These are phyloP conservation scores for Calcarisporium arbuscula DNA, from an alignment of 2,329 filamentous ascomycete genomes.

Conservation along the genomic window DNA sequence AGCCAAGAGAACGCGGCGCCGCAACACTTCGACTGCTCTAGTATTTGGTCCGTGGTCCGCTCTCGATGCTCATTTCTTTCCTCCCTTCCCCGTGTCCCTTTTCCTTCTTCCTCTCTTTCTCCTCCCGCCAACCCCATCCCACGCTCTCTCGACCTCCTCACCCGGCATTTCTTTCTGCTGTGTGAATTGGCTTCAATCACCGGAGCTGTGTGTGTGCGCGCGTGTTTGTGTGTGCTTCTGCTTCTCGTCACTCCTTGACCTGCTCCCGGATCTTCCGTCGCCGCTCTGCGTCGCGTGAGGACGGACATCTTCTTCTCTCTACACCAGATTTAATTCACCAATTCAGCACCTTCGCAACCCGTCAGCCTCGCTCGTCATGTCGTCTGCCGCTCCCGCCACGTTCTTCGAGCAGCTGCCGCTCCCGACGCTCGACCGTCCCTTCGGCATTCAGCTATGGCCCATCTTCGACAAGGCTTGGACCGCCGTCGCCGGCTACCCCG, in stretches of 20 bases:
- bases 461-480: conserved; percentile 87
- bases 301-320: too few relatives aligned
- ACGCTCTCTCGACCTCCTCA: too few relatives aligned
- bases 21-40: too few relatives aligned
- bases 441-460: conserved; percentile 88
- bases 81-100: conserved; percentile 14
- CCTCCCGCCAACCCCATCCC: too few relatives aligned
- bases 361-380: conserved; percentile 24
- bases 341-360: not conserved
- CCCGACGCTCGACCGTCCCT: conserved; percentile 85
- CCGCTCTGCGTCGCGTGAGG: conserved; percentile 4
- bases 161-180: not conserved
- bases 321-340: not conserved
- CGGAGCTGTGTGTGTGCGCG: too few relatives aligned
- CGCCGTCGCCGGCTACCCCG: conserved; percentile 69
- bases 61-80: conserved; percentile 3
- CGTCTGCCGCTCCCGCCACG: conserved; percentile 30
- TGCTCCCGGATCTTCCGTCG: not conserved
- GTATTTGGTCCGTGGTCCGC: too few relatives aligned
- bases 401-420: conserved; percentile 54
- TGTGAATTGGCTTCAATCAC: too few relatives aligned
- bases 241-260: conserved; percentile 6
- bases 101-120: conserved; percentile 9
- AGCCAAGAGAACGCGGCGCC: too few relatives aligned
- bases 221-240: not conserved